These are phyloP conservation scores for Jacaranda copaia DNA, from an alignment of 257 asterid species.

Conservation along the genomic window DNA sequence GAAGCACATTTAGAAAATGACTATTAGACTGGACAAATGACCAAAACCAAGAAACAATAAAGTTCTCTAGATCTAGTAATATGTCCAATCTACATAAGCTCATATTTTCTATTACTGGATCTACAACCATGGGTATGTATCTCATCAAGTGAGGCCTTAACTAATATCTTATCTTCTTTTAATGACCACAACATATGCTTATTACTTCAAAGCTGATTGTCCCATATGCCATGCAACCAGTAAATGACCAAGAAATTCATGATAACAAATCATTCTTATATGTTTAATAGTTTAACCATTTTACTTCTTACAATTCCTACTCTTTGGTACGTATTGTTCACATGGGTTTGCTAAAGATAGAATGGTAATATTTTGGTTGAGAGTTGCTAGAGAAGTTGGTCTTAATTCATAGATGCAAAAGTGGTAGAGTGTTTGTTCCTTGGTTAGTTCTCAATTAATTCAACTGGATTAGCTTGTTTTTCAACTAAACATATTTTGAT, in stretches of 20 bases:
- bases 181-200: neutral
- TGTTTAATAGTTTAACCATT: neutral
- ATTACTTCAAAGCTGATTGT: neutral
- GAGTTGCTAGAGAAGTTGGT: slow-evolving; percentile 2
- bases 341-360: neutral
- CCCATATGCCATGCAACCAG: neutral
- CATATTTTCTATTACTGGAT: neutral
- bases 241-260: neutral
- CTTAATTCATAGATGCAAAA: too few relatives aligned
- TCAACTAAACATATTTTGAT: too few relatives aligned
- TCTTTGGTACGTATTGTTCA: neutral
- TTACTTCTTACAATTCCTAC: neutral
- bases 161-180: neutral
- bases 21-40: slow-evolving; percentile 10
- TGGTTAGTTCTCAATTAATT: too few relatives aligned
- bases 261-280: neutral
- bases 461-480: too few relatives aligned
- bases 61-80: neutral
- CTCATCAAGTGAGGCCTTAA: neutral
- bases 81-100: neutral
- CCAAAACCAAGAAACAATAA: neutral
- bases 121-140: neutral
- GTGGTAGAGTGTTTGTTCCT: too few relatives aligned
- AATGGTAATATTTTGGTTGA: neutral
- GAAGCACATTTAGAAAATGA: neutral